Percentiles rank a stretch among this genome's conserved stretches.
Conservation (phyloP, 371 early-diverging fungal genomes). For the Circinella umbellata region DNA sequence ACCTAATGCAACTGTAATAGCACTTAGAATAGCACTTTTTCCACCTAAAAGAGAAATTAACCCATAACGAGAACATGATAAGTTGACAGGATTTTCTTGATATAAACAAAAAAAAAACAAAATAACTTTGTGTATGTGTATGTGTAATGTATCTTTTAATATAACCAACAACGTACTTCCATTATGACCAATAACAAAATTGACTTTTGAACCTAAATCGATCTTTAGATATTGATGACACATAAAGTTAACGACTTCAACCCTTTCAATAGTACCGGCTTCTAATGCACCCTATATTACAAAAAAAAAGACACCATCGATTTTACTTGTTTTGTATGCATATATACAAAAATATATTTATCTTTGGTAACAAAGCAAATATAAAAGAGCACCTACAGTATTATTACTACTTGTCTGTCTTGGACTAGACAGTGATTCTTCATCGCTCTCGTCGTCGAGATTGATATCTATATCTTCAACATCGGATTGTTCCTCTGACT, state of each 20-base stretch:
- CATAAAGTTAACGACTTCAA: slow-evolving; percentile 93
- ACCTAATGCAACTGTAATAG: slow-evolving; percentile 88
- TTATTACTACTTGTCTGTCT: neutral
- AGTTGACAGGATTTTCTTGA: neutral
- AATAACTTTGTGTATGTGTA: too few relatives aligned
- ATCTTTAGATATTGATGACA: slow-evolving; percentile 86
- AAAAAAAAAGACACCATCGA: neutral
- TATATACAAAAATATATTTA: too few relatives aligned
- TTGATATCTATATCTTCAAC: neutral
- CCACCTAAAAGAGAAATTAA: slow-evolving; percentile 60
- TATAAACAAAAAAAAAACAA: neutral
- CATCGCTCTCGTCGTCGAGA: neutral
- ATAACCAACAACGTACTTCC: slow-evolving; percentile 65
- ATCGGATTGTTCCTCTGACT: neutral
- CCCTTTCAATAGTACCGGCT: slow-evolving; percentile 78
- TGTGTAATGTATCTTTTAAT: neutral
- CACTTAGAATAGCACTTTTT: slow-evolving; percentile 95
- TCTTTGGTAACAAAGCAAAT: too few relatives aligned
- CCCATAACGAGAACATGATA: too few relatives aligned
- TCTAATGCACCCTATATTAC: slow-evolving; percentile 43
- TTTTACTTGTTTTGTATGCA: neutral
- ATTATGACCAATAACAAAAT: slow-evolving; percentile 96
- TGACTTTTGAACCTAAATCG: slow-evolving; percentile 85
- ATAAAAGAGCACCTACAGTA: neutral
- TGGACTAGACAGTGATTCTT: neutral